Evolutionary conservation across 2,329 filamentous ascomycete species (phyloP).

Genomic region (Tympanopsis confertula): DNA sequence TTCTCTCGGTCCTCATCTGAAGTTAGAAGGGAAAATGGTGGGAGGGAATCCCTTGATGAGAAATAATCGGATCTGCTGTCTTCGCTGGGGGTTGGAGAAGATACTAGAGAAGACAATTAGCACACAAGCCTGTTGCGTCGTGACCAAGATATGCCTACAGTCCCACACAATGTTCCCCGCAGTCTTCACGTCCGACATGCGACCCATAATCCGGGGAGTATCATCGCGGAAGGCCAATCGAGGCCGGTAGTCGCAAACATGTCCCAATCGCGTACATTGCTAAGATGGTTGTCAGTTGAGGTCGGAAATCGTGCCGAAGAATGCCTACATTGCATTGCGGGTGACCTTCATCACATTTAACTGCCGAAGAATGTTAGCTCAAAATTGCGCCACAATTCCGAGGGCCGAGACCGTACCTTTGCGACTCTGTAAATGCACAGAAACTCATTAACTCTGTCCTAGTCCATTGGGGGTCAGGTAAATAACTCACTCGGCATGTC

Average conservation of each 20-base stretch:
- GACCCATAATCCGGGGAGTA: slow-evolving; percentile 33
- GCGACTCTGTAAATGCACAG: not conserved
- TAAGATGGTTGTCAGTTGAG: not conserved
- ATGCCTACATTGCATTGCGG: not conserved
- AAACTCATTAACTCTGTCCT: too few relatives aligned
- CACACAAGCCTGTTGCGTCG: not conserved
- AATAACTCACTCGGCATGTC: not conserved
- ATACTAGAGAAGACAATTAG: slow-evolving; percentile 7
- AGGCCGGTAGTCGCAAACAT: slow-evolving; percentile 40
- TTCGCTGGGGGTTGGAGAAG: slow-evolving; percentile 14
- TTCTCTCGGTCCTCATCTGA: slow-evolving; percentile 45
- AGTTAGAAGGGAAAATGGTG: slow-evolving; percentile 36
- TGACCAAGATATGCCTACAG: slow-evolving; percentile 31
- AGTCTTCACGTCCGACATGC: slow-evolving; percentile 37
- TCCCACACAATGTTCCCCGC: slow-evolving; percentile 42
- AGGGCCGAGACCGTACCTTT: not conserved
- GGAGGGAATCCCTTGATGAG: slow-evolving; percentile 29
- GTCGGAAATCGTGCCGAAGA: not conserved
- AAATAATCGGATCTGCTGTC: slow-evolving; percentile 15
- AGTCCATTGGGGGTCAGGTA: too few relatives aligned
- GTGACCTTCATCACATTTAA: slow-evolving; percentile 1
- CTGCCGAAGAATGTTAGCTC: not conserved
- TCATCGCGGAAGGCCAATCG: slow-evolving; percentile 41
- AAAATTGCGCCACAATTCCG: not conserved
- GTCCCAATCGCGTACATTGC: not conserved